Conservation (phyloP, 768 basidiomycete species). For the Mycena filopes region DNA sequence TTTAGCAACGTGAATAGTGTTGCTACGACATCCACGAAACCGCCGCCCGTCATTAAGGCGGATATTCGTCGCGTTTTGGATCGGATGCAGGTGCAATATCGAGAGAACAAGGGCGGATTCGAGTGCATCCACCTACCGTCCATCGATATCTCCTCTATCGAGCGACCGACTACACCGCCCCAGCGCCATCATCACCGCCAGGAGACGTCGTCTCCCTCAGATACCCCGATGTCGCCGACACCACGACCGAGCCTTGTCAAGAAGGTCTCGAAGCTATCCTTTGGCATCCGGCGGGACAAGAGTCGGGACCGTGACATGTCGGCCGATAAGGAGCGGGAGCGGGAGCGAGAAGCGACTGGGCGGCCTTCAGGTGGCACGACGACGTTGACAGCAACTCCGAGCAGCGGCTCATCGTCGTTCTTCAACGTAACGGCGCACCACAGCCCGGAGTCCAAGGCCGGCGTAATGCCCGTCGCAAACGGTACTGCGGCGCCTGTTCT, state of each 20-base stretch:
- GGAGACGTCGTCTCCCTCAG: conserved; percentile 59
- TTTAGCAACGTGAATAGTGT: conserved; percentile 63
- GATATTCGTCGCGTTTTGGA: conserved; percentile 91
- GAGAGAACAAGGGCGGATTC: conserved; percentile 90
- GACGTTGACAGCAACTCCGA: conserved; percentile 71
- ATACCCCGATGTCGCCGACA: conserved; percentile 48
- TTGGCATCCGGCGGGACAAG: conserved; percentile 67
- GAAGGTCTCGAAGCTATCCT: conserved; percentile 84
- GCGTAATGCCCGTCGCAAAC: conserved; percentile 17
- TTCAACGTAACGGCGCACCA: conserved; percentile 74
- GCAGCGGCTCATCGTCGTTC: conserved; percentile 85
- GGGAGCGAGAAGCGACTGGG: conserved; percentile 41
- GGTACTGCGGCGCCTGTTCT: conserved; percentile 21
- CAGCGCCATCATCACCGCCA: conserved; percentile 45
- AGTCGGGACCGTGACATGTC: conserved; percentile 60
- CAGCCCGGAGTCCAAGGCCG: conserved; percentile 53
- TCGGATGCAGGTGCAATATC: conserved; percentile 94
- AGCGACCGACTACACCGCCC: conserved; percentile 41
- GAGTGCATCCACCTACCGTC: conserved; percentile 97
- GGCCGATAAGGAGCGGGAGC: conserved; percentile 45
- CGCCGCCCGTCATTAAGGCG: conserved; percentile 79
- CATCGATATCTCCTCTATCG: conserved; percentile 88
- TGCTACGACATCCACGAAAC: conserved; percentile 93
- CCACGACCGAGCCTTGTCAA: conserved; percentile 65
- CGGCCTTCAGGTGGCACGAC: conserved; percentile 52